Evolutionary conservation across 371 early-diverging fungal genomes (phyloP).

Genomic region (Astathelohania contejeani): DNA sequence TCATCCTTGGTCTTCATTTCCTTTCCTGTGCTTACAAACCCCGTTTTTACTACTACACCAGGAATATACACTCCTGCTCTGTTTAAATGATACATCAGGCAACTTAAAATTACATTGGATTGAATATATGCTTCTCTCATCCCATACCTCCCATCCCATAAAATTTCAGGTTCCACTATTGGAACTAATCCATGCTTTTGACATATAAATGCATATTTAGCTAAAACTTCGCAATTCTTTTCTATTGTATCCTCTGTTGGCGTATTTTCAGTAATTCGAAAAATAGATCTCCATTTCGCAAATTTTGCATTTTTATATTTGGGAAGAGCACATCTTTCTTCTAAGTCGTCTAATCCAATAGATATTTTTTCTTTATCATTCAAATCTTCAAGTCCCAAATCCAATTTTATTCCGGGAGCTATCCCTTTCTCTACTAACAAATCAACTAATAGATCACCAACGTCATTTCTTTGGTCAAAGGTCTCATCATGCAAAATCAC

Average conservation of each 20-base stretch:
- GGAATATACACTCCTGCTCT: constrained; percentile 55
- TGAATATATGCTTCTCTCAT: constrained; percentile 53
- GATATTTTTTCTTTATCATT: constrained; percentile 56
- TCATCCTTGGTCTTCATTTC: constrained; percentile 52
- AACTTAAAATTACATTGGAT: constrained; percentile 53
- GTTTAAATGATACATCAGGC: constrained; percentile 54
- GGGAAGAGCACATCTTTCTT: constrained; percentile 53
- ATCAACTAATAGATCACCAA: constrained; percentile 53
- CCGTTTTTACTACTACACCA: constrained; percentile 57
- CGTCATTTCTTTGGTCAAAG: constrained; percentile 53
- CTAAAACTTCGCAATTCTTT: constrained; percentile 56
- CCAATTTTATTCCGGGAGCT: constrained; percentile 57
- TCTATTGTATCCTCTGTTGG: constrained; percentile 54
- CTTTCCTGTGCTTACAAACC: constrained; percentile 56
- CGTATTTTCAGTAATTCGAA: constrained; percentile 52
- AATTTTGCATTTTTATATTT: constrained; percentile 55
- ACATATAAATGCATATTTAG: constrained; percentile 57
- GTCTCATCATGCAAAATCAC: constrained; percentile 59
- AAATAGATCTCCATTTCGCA: constrained; percentile 59
- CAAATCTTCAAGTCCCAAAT: constrained; percentile 54
- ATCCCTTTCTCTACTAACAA: constrained; percentile 53
- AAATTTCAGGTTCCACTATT: constrained; percentile 59
- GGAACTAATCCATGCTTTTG: constrained; percentile 56
- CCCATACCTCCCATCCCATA: constrained; percentile 57
- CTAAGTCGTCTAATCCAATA: constrained; percentile 56